These are phyloP conservation scores for Plasmodium gonderi DNA, from an alignment of 169 alveolate genomes.

Conservation along the genomic window DNA sequence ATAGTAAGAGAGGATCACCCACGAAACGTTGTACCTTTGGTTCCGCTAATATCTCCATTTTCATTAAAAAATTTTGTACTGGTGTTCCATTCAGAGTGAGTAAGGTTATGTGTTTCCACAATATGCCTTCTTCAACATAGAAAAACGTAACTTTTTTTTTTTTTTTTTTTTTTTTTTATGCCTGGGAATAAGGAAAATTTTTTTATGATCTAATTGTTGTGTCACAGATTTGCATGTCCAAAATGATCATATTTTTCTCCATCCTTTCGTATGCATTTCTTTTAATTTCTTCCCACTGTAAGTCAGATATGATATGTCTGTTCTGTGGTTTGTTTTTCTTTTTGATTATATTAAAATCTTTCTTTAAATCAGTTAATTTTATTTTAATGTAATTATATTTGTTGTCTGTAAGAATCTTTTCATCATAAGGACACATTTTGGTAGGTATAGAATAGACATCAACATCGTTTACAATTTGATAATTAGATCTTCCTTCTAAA, in stretches of 20 bases:
- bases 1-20: no score
- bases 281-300: conserved; percentile 56
- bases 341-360: conserved; percentile 42
- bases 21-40: no score
- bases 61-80: no score
- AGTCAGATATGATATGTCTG: conserved; percentile 7
- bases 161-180: neutral
- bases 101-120: no score
- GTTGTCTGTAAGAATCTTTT: conserved; percentile 28
- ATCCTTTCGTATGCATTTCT: conserved; percentile 37
- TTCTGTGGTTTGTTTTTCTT: conserved; percentile 6
- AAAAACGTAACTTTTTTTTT: no score
- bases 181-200: no score
- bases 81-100: no score
- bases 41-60: no score
- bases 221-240: neutral
- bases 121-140: no score
- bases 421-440: conserved; percentile 46
- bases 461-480: conserved; percentile 26
- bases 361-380: conserved; percentile 40
- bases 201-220: neutral
- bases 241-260: conserved; percentile 16
- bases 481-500: conserved; percentile 32
- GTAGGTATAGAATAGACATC: conserved; percentile 51
- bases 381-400: conserved; percentile 51